These are phyloP conservation scores for Perkinsus chesapeaki DNA, from an alignment of 169 alveolate species.

Conservation along the genomic window DNA sequence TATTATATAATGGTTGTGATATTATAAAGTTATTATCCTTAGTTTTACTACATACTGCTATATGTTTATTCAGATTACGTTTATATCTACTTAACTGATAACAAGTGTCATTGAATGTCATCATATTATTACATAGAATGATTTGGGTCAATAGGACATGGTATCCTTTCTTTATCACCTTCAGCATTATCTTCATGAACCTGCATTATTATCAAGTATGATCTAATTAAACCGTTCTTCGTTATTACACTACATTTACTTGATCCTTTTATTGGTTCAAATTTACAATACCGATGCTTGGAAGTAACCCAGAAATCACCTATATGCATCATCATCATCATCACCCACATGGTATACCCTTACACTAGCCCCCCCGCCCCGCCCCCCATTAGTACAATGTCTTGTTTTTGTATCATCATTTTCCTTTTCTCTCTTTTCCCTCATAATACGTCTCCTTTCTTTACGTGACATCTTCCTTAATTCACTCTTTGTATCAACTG, in stretches of 20 bases:
- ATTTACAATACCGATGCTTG: neutral
- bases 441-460: neutral
- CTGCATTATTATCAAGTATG: neutral
- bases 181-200: neutral
- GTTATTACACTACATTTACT: neutral
- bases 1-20: neutral
- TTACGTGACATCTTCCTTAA: neutral
- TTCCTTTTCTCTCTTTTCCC: neutral
- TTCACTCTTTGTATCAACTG: neutral
- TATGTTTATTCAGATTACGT: neutral
- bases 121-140: neutral
- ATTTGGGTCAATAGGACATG: neutral
- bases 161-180: neutral
- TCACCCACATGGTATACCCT: neutral
- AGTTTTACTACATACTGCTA: neutral
- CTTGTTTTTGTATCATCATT: neutral
- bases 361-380: too few species aligned
- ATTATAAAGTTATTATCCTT: neutral
- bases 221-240: neutral
- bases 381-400: neutral
- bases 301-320: neutral
- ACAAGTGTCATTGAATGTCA: neutral
- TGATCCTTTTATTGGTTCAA: neutral
- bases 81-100: neutral
- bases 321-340: neutral